These are phyloP conservation scores for Hordeum pubiflorum DNA, from an alignment of 202 grass and related monocot species.

Conservation along the genomic window DNA sequence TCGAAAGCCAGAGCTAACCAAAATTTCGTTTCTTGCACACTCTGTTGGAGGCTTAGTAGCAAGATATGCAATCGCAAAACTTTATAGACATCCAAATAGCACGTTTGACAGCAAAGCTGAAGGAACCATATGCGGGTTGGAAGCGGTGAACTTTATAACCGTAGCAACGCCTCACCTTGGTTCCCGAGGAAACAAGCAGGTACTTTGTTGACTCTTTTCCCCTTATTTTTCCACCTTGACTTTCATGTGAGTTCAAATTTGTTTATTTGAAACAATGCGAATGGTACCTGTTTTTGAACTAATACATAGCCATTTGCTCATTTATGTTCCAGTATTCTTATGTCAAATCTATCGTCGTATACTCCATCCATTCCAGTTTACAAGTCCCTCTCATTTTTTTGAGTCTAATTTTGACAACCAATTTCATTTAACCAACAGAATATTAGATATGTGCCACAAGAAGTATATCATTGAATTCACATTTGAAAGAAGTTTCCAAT, in stretches of 20 bases:
- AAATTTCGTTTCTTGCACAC: slow-evolving; percentile 88
- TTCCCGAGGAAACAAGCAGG: slow-evolving; percentile 86
- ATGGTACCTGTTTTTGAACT: background rate
- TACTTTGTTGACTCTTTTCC: background rate
- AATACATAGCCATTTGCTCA: background rate
- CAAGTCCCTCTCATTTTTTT: no score
- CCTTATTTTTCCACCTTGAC: background rate
- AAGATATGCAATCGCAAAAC: slow-evolving; percentile 81
- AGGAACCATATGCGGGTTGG: slow-evolving; percentile 60
- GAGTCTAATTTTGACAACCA: no score
- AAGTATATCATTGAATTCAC: no score
- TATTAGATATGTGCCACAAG: no score
- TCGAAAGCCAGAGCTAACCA: slow-evolving; percentile 51
- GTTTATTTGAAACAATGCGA: background rate
- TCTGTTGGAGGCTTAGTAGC: slow-evolving; percentile 82
- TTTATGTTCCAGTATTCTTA: background rate
- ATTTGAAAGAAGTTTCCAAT: no score
- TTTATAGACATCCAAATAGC: slow-evolving; percentile 42
- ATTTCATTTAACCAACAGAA: no score
- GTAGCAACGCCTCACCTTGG: slow-evolving; percentile 93
- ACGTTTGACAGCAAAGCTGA: background rate
- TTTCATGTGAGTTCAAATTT: background rate
- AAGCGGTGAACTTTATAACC: slow-evolving; percentile 81
- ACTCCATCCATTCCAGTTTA: no score
- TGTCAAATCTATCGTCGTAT: background rate